Base-by-base conservation (phyloP, 768 basidiomycete genomes). In the Amanita subjunquillea region DNA sequence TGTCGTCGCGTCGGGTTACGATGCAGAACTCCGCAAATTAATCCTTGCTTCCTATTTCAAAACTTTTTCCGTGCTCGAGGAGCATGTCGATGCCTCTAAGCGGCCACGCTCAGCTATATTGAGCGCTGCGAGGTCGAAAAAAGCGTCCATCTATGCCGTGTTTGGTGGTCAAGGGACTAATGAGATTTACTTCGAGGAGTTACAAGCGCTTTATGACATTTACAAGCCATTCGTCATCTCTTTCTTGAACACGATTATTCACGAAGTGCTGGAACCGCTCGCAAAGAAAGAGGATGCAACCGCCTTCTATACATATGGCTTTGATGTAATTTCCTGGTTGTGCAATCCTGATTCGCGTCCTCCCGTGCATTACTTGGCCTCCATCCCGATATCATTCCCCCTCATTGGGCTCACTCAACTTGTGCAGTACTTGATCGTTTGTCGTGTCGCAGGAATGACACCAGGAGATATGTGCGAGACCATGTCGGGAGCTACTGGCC, bases 111-210 rank as follows among this genome's bases (percentile, higher is more conserved):
- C 88, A 25, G 84, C 87, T 9, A 80, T 94, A 22, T 68, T 94
- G 53, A 66, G 72, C 9, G 83, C 85, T 37, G 80, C 80, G 32
- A 61, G 69, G 43, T 65, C 74, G n/a, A 78, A 79, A 43, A 77
- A 83, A 41, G 85, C 80, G 50, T 87, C 78, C 44, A 71, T 97
- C 60, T 97, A 87, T 69, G 95, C 91, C 48, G 73, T 99, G 38
- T 99, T 99, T 64, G 95, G 95, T 48, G 96, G 96, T 12, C 96
- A 99, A 69, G 96, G 96, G 54, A 91, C 87, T 54, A 98, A 98
- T 68, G 96, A 98, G 64, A 88, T 95, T 55, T 99, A 98, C 72
- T 92, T 97, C 66, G 90, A 95, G 65, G 96, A 98, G 67, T 78
- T 99, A 17, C 89, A 95, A 71, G 72, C 75, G 47, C 83, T 98